A percentile compares a stretch with the other conserved stretches of the same genome.
These are phyloP conservation scores for Pythium guiyangense DNA, from an alignment of 352 stramenopile species.

Conservation along the genomic window DNA sequence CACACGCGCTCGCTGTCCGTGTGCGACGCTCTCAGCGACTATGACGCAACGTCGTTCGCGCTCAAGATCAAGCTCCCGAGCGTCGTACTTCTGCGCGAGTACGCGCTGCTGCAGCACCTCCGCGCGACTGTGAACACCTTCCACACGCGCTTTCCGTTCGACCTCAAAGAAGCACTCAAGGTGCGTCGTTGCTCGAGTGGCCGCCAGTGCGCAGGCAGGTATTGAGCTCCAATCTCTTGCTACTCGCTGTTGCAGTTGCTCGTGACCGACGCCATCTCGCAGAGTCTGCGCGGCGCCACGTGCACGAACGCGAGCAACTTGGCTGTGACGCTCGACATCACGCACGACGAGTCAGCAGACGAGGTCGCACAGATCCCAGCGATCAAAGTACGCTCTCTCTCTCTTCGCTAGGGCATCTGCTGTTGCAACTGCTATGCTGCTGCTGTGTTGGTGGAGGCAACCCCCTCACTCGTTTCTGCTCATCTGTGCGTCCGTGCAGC, in stretches of 20 bases:
- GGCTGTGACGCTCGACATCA: conserved; percentile 59
- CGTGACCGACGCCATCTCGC: conserved; percentile 37
- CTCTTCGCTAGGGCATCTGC: too few species aligned
- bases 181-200: conserved; percentile 17
- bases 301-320: conserved; percentile 63
- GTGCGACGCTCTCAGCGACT: conserved; percentile 20
- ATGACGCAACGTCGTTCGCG: conserved; percentile 65
- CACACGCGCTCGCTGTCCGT: not conserved
- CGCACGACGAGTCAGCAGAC: conserved; percentile 58
- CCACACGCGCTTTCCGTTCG: conserved; percentile 29
- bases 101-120: conserved; percentile 63
- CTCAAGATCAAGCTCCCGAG: conserved; percentile 83
- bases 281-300: conserved; percentile 37
- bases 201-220: not conserved
- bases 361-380: conserved; percentile 75
- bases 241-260: conserved; percentile 24
- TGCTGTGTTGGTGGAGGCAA: too few species aligned
- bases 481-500: conserved; percentile 18
- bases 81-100: conserved; percentile 72
- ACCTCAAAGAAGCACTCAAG: conserved; percentile 82
- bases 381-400: conserved; percentile 41
- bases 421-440: not conserved
- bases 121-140: conserved; percentile 29
- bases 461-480: not conserved
- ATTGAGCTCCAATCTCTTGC: not conserved